Conservation (phyloP, 805 yeast species). For the Jamesozyma gamospora region DNA sequence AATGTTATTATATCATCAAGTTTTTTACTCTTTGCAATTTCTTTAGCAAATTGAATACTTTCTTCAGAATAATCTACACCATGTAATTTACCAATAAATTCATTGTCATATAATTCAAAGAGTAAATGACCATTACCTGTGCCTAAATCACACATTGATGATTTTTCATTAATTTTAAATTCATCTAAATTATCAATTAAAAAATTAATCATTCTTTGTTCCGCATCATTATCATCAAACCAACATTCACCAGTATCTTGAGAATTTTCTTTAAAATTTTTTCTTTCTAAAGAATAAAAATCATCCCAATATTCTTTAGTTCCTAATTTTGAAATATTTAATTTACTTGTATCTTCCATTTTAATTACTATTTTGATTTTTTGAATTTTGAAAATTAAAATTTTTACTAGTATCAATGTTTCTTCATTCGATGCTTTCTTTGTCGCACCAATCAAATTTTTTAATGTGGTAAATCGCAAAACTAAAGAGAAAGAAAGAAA, state of each 20-base stretch:
- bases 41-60: constrained; percentile 66
- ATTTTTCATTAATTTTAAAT: constrained; percentile 22
- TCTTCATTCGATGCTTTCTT: too few species aligned
- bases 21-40: constrained; percentile 39
- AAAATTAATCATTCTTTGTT: constrained; percentile 68
- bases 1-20: constrained; percentile 38
- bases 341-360: constrained; percentile 35
- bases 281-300: constrained; percentile 63
- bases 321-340: constrained; percentile 76
- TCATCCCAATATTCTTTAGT: constrained; percentile 88
- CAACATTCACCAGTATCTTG: constrained; percentile 92
- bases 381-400: too few species aligned
- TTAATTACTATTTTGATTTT: too few species aligned
- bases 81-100: constrained; percentile 43
- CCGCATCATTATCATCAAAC: constrained; percentile 95
- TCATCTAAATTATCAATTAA: constrained; percentile 42
- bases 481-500: too few species aligned
- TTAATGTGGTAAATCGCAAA: too few species aligned
- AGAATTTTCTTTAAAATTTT: constrained; percentile 62
- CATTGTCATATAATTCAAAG: constrained; percentile 58
- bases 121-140: constrained; percentile 93
- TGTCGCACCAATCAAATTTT: too few species aligned
- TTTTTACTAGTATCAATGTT: too few species aligned
- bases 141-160: constrained; percentile 68
- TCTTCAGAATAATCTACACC: constrained; percentile 85